Evolutionary conservation across 805 yeast genomes (phyloP).

Genomic region (Saitoella complicata): DNA sequence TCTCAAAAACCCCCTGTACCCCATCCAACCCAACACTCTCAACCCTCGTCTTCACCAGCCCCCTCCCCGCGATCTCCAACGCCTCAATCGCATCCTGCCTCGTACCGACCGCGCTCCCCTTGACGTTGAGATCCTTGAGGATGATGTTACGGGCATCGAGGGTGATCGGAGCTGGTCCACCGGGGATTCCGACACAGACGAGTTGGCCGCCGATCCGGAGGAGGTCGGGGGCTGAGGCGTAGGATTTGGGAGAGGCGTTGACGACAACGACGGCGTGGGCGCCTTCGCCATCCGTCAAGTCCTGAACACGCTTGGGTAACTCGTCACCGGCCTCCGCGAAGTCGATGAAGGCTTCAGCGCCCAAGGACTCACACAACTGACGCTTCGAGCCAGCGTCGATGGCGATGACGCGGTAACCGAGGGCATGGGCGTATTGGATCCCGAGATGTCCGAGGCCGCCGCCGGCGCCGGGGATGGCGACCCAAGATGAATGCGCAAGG

Average conservation of each 20-base stretch:
- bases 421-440: slow-evolving; percentile 42
- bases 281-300: not conserved
- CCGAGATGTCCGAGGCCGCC: not conserved
- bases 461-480: not conserved
- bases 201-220: not conserved
- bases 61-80: not conserved
- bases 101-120: not conserved
- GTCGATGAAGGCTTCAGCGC: not conserved
- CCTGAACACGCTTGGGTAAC: too few relatives aligned
- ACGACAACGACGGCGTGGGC: not conserved
- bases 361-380: not conserved
- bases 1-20: not conserved
- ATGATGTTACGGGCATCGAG: not conserved
- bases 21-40: not conserved
- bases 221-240: not conserved
- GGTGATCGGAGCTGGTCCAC: not conserved
- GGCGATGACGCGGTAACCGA: slow-evolving; percentile 58
- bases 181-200: not conserved
- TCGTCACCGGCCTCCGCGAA: too few relatives aligned
- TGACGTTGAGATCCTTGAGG: not conserved
- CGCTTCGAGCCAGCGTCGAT: slow-evolving; percentile 19
- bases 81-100: not conserved
- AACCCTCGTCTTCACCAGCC: not conserved
- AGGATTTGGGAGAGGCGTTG: not conserved
- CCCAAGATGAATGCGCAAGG: not conserved